phyloP scores from a whole-genome alignment of 73 alveolate genomes.

The Paramecium caudatum region DNA sequence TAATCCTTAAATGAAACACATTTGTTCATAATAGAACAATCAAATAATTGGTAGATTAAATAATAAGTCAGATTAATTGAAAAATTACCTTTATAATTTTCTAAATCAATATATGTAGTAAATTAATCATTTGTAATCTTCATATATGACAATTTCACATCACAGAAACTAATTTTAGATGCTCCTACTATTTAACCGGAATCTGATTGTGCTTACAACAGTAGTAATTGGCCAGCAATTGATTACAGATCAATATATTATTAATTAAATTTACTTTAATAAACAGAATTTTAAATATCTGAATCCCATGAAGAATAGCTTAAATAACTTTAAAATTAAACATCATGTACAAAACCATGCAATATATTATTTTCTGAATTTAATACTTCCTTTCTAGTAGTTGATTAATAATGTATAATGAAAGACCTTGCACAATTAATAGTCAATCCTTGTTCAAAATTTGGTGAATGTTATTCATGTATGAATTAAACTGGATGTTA shows the following conservation, averaged over 20 bases:
- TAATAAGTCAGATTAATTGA: not conserved
- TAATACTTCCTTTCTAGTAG: not conserved
- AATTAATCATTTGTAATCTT: not conserved
- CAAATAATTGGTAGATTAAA: not conserved
- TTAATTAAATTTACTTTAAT: not conserved
- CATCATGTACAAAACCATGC: slow-evolving; percentile 22
- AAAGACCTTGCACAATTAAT: not conserved
- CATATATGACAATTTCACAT: not conserved
- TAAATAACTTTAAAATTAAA: not conserved
- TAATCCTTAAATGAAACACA: not conserved
- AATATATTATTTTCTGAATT: not conserved
- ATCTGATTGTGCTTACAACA: not conserved
- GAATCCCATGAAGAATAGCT: not conserved
- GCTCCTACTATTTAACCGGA: not conserved
- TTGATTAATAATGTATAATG: slow-evolving; percentile 9
- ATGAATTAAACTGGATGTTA: slow-evolving; percentile 11
- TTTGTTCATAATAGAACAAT: not conserved
- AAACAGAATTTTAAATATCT: not conserved
- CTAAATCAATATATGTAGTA: not conserved
- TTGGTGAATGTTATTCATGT: not conserved
- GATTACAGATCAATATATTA: not conserved
- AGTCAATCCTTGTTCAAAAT: not conserved
- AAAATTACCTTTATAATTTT: not conserved
- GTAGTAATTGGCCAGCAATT: not conserved
- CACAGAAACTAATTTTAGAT: not conserved